phyloP scores from a whole-genome alignment of 768 basidiomycete genomes.

The Leccinellum albellum region DNA sequence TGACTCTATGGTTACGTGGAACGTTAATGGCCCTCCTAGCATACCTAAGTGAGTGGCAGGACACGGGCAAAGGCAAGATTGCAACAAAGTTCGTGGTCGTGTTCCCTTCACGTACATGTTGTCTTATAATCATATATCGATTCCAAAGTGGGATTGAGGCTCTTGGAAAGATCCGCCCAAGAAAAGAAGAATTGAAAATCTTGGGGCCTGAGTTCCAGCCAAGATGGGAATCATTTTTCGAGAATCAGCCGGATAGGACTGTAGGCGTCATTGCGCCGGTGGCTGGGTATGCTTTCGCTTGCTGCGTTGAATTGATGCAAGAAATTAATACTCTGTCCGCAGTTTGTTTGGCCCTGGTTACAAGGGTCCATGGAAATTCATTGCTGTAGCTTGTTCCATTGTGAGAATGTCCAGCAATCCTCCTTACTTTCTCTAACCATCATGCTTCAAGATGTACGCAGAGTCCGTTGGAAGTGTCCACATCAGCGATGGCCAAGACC shows the following conservation, averaged over 20 bases:
- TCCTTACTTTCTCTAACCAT: slow-evolving; percentile 16
- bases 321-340: background rate
- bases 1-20: background rate
- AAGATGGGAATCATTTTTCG: background rate
- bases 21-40: background rate
- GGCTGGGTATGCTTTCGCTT: background rate
- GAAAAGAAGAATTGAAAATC: background rate
- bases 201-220: background rate
- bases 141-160: background rate
- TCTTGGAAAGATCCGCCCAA: background rate
- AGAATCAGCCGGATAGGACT: background rate
- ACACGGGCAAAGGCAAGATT: background rate
- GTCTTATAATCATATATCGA: background rate
- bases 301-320: background rate
- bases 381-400: background rate
- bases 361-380: background rate
- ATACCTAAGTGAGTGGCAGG: background rate
- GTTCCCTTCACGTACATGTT: background rate
- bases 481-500: slow-evolving; percentile 38
- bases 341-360: background rate
- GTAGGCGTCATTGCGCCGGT: background rate
- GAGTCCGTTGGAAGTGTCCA: slow-evolving; percentile 44
- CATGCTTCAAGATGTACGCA: slow-evolving; percentile 35
- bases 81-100: background rate
- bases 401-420: background rate